phyloP scores from a whole-genome alignment of 108 stramenopile species.

The Skeletonema marinoi region DNA sequence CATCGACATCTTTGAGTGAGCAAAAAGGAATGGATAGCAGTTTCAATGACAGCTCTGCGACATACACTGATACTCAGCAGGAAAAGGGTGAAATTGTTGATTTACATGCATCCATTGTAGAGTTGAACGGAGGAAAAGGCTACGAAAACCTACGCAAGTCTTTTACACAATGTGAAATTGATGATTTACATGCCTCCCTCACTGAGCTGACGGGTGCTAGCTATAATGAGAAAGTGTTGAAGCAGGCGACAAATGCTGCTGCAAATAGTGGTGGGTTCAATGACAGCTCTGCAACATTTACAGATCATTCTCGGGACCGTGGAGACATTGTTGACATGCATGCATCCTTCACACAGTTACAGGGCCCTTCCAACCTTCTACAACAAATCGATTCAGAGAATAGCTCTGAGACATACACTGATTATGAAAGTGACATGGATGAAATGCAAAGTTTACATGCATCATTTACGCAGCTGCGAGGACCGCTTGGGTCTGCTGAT shows the following conservation, averaged over 20 bases:
- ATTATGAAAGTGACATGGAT: not conserved
- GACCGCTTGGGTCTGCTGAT: not conserved
- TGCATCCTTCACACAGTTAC: not conserved
- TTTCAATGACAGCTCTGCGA: not conserved
- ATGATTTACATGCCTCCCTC: not conserved
- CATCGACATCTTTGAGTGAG: not conserved
- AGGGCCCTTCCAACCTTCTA: not conserved
- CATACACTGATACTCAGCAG: not conserved
- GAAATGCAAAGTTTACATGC: not conserved
- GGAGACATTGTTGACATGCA: not conserved
- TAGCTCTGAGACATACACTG: constrained; percentile 2
- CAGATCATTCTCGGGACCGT: not conserved
- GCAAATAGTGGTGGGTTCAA: not conserved
- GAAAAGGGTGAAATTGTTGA: not conserved
- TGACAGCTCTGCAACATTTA: not conserved
- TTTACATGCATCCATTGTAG: not conserved
- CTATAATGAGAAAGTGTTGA: not conserved
- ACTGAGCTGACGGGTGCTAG: not conserved
- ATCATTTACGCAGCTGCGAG: not conserved
- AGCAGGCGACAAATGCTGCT: not conserved
- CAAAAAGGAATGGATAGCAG: not conserved
- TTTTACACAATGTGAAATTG: not conserved
- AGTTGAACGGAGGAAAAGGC: not conserved
- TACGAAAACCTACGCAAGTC: not conserved
- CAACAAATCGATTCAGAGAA: not conserved